Evolutionary conservation across 306 rosid genomes (phyloP).

Genomic region (Malus orientalis): DNA sequence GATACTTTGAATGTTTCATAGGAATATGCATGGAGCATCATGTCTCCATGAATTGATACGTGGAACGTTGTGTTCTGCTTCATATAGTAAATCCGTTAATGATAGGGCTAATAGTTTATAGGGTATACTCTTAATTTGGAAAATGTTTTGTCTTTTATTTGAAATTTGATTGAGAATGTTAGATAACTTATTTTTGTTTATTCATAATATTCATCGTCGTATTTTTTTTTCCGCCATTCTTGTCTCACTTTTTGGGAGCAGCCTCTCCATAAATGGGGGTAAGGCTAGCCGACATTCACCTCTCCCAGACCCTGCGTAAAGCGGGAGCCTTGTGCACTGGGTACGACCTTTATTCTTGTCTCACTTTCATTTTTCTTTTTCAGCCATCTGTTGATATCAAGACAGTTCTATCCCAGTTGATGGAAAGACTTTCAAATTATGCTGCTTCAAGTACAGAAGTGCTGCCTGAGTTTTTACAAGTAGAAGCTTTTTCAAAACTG

Average conservation of each 20-base stretch:
- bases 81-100: neutral
- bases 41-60: neutral
- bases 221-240: neutral
- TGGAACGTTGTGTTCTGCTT: neutral
- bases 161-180: neutral
- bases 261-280: too few species aligned
- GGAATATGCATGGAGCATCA: neutral
- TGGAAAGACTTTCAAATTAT: conserved; percentile 96
- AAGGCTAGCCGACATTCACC: too few species aligned
- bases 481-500: conserved; percentile 95
- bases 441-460: conserved; percentile 97
- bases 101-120: neutral
- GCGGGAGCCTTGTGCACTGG: too few species aligned
- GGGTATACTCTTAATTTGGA: neutral
- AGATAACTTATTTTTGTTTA: neutral
- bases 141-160: neutral
- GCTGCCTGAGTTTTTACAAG: conserved; percentile 95
- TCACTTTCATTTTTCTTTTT: conserved; percentile 14
- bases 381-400: conserved; percentile 95
- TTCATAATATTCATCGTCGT: neutral
- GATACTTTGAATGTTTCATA: neutral
- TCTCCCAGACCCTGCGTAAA: too few species aligned
- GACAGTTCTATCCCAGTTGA: conserved; percentile 88
- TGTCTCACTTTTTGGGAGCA: conserved; percentile 6
- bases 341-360: too few species aligned